Evolutionary conservation across 2,329 filamentous ascomycete genomes (phyloP), one percentile per base, ranked within the genome.

Genomic region (Clarireedia monteithiana): DNA sequence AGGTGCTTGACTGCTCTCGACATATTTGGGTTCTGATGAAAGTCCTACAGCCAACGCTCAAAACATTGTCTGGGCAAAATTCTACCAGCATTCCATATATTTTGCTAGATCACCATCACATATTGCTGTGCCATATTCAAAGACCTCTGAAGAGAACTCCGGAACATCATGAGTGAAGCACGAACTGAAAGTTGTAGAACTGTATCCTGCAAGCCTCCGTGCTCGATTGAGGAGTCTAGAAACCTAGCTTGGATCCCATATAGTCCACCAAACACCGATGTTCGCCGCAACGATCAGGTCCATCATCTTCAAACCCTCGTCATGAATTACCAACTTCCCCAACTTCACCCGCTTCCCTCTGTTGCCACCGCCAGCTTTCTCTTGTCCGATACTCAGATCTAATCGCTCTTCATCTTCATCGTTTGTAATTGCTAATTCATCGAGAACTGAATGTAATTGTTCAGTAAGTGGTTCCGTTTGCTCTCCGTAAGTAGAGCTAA

Each of bases 271-370:
- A 15, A 97, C 75, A 1, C 88, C 90, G 73, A 99, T 82, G 68
- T 96, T 96, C 10, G 91, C 88, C 4, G 92, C 89, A 20, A 99
- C 89, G 0, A 95, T 77, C 57, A 99, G 71, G 75, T 99, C 94
- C 65, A 97, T 72, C 92, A 99, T 97, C 75, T 95, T 95, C 62
- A 95, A 73, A 0, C 94, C 94, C 66, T 95, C 91, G 55, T 92
- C 84, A 64, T 91, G 83, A 39, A 99, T 80, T 51, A 97, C 90
- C 51, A 99, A 74, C 72, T 97, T 99, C 0, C 92, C 94, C 64
- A 99, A 75, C 74, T 99, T 99, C 3, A 90, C 91, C 66, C 89
- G 83, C 69, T 89, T 91, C 0, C 92, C 92, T 46, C 86, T 80
- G 67, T 88, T 86, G 0, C 92, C 92, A 23, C 92, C 92, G 1